Conservation (phyloP, 257 asterid species). For the Salvia hispanica region DNA sequence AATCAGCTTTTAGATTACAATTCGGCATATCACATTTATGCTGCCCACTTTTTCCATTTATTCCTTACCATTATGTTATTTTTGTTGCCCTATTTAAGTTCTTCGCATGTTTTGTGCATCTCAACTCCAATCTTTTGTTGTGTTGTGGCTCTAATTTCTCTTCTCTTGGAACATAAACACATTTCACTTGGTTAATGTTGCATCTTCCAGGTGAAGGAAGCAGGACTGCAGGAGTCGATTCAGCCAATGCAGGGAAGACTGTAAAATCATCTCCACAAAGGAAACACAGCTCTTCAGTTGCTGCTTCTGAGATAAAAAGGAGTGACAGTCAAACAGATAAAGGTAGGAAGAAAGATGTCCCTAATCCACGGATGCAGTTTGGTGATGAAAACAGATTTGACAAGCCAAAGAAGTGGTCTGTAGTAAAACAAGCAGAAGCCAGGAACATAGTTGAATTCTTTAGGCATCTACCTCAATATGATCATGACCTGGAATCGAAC, state of each 20-base stretch:
- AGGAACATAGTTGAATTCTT: slow-evolving; percentile 87
- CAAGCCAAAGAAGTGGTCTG: slow-evolving; percentile 93
- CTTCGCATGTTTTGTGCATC: background rate
- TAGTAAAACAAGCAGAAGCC: slow-evolving; percentile 84
- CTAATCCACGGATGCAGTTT: slow-evolving; percentile 97
- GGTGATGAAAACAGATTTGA: slow-evolving; percentile 85
- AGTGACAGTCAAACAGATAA: slow-evolving; percentile 72
- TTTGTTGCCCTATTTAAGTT: background rate
- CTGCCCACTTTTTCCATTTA: background rate
- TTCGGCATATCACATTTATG: background rate
- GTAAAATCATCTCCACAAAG: slow-evolving; percentile 55
- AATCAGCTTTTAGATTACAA: no score
- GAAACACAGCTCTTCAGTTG: slow-evolving; percentile 68
- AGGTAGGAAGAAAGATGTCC: slow-evolving; percentile 92
- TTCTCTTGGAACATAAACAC: slow-evolving; percentile 1
- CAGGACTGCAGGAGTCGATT: slow-evolving; percentile 49
- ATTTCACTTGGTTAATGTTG: slow-evolving; percentile 20
- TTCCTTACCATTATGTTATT: background rate
- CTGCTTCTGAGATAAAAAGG: slow-evolving; percentile 63
- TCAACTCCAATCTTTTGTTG: slow-evolving; percentile 21
- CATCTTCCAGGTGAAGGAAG: slow-evolving; percentile 65
- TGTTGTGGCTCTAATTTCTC: slow-evolving; percentile 7
- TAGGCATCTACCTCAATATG: slow-evolving; percentile 93
- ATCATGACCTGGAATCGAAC: slow-evolving; percentile 76
- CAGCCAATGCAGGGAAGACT: slow-evolving; percentile 57